Evolutionary conservation across 345 rosid species (phyloP), one percentile per base, ranked within the genome.

Genomic region (Eucalyptus guilfoylei): DNA sequence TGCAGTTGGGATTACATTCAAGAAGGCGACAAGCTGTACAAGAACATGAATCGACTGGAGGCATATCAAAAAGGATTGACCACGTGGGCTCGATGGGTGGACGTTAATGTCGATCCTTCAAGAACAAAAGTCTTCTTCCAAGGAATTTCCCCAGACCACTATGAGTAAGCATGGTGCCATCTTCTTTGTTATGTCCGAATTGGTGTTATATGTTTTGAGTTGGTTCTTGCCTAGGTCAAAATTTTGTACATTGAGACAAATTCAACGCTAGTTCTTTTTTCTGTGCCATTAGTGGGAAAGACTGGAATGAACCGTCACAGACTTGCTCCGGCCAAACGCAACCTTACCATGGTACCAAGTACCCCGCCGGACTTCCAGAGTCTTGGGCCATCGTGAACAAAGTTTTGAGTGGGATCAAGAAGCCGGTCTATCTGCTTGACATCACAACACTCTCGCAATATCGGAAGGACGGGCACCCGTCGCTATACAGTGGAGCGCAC

Each of bases 11-110:
- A 95, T 92, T 97, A 95, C 54, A 93, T 98, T 49, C 91, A 95
- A 91, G 95, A 96, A 13, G 94, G 96, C 19, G 91, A 92, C 2
- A 95, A 91, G 86, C 11, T 91, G 87, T 93, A 92, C 92, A 96
- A 94, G 89, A 97, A 98, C 86, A 97, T 97, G 98, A 94, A 98
- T 93, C 93, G 98, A 86, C 88, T 94, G 40, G 47, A 95, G 44
- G 99, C 99, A 48, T 96, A 32, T 86, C 95, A 96, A 88, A 96
- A 95, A 92, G 99, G 97, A 6, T 64, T 98, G 64, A 95, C 97
- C 50, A 98, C 99, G 5, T 98, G 99, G 99, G 97, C 96, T 49
- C 93, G 97, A 90, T 98, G 99, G 99, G 95, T 98, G 52, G 92
- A 96, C 90, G 90, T 67, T 32, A 48, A 93, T 6, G 94, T 96